Conservation (phyloP, 2,329 filamentous ascomycete species). For the Ceratocystiopsis brevicomis region DNA sequence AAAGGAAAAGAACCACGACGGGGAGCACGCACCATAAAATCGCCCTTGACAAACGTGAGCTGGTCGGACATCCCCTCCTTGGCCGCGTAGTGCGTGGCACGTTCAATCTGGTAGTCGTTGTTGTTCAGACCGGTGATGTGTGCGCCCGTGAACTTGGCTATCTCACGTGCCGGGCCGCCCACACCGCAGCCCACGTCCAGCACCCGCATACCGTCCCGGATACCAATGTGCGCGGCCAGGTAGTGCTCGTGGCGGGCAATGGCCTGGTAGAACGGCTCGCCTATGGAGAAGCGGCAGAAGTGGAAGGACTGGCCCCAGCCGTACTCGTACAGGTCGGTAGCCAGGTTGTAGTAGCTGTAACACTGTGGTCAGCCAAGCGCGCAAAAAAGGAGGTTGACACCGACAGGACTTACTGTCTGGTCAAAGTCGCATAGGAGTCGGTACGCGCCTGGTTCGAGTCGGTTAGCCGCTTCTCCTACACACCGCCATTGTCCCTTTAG, state of each 20-base stretch:
- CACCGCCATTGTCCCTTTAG: too few species aligned
- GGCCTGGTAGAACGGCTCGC: constrained; percentile 75
- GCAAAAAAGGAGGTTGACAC: too few species aligned
- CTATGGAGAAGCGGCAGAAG: constrained; percentile 81
- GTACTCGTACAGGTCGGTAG: constrained; percentile 92
- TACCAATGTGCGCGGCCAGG: constrained; percentile 72
- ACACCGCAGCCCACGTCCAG: constrained; percentile 95
- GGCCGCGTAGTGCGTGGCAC: constrained; percentile 66
- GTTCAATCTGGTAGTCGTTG: constrained; percentile 97
- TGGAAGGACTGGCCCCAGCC: constrained; percentile 95
- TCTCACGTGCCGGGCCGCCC: constrained; percentile 85
- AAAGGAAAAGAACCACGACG: neutral
- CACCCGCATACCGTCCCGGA: constrained; percentile 74
- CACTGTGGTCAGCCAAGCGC: too few species aligned
- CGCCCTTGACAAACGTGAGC: constrained; percentile 76
- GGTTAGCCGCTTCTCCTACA: neutral
- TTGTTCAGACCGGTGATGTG: constrained; percentile 92
- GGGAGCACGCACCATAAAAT: constrained; percentile 64
- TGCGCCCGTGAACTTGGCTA: constrained; percentile 82
- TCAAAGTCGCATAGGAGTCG: constrained; percentile 82
- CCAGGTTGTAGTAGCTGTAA: constrained; percentile 60
- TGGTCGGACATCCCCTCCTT: constrained; percentile 68
- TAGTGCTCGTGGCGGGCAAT: constrained; percentile 97
- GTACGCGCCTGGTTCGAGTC: constrained; percentile 41
- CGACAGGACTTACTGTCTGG: constrained; percentile 47